Base-by-base conservation (phyloP, 2,329 filamentous ascomycete genomes). In the Arthrobotrys entomopaga region DNA sequence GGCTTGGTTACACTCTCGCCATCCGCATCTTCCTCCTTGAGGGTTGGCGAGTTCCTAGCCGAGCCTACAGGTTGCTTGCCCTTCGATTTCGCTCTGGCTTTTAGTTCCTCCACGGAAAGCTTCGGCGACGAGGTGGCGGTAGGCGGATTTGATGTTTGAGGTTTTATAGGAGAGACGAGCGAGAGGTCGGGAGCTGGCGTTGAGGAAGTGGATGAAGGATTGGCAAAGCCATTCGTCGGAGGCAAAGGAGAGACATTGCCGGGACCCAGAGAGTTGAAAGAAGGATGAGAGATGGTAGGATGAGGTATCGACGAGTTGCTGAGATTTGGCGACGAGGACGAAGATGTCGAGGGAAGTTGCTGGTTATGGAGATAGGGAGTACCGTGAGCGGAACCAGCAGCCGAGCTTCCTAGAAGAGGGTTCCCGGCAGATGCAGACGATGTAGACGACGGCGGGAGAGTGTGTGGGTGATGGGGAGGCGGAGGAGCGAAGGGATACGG, bases 261-360 rank as follows among this genome's bases (percentile, higher is more conserved):
- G n/a, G 59, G 22, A 38, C 49, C 38, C 40, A 59, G 19, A 11
- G 67, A 72, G 49, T 60, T 65, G 53, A 65, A 72, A 2, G 67
- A 49, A 24, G 67, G 60, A 54, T 65, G 60, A 10, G 67, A 42
- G 53, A 56, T 54, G 46, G 15, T 61, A 10, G 67, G 58, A 49
- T 72, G 67, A 22, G 67, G 60, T 72, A 72, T 72, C 49, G 67
- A 72, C 10, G 67, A 72, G 34, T 72, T 72, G 38, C 59, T 65
- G 26, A 72, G 59, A 52, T 56, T 72, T 48, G 67, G 67, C 49
- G 67, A 72, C 10, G 67, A 72, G 11, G 67, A 72, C 1, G 67
- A 65, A 3, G 67, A 72, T 20, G 40, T 54, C 5, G 59, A 13
- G 16, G 67, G 67, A 2, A 72, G 67, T 54, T 64, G 59, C 26